These are phyloP conservation scores for Lachnellula hyalina DNA, from an alignment of 2,329 filamentous ascomycete species.

Conservation along the genomic window DNA sequence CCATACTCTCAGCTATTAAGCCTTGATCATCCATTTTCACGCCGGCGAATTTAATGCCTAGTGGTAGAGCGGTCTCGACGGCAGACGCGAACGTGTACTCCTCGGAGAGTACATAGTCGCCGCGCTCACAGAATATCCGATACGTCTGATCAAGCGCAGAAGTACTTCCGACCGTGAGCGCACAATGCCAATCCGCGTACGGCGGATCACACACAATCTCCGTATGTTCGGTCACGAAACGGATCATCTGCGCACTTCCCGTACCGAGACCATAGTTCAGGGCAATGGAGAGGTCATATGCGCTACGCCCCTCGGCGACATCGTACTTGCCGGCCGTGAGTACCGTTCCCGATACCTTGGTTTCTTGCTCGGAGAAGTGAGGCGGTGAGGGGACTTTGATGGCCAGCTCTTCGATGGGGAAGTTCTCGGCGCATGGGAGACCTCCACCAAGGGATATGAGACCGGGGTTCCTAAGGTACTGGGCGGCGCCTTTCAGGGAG, in stretches of 20 bases:
- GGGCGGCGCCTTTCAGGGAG: constrained; percentile 78
- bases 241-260: constrained; percentile 79
- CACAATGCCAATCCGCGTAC: constrained; percentile 85
- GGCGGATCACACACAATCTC: constrained; percentile 84
- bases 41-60: constrained; percentile 56
- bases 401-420: constrained; percentile 77
- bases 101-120: constrained; percentile 78
- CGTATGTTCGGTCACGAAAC: constrained; percentile 91
- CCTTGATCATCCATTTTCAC: constrained; percentile 64
- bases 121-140: constrained; percentile 71
- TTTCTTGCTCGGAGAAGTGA: constrained; percentile 65
- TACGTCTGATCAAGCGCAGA: constrained; percentile 78
- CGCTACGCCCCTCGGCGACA: constrained; percentile 50
- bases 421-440: constrained; percentile 82
- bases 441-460: constrained; percentile 91
- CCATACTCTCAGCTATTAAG: constrained; percentile 55
- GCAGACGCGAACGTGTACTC: constrained; percentile 83
- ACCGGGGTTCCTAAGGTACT: constrained; percentile 70
- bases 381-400: constrained; percentile 67
- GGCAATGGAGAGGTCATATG: constrained; percentile 74
- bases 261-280: constrained; percentile 91
- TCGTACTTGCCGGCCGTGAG: constrained; percentile 80
- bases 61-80: constrained; percentile 57
- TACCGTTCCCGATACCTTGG: constrained; percentile 51
- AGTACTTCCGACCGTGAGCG: constrained; percentile 80